Evolutionary conservation across 495 filamentous ascomycete species (phyloP).

Genomic region (Daldinia loculata): DNA sequence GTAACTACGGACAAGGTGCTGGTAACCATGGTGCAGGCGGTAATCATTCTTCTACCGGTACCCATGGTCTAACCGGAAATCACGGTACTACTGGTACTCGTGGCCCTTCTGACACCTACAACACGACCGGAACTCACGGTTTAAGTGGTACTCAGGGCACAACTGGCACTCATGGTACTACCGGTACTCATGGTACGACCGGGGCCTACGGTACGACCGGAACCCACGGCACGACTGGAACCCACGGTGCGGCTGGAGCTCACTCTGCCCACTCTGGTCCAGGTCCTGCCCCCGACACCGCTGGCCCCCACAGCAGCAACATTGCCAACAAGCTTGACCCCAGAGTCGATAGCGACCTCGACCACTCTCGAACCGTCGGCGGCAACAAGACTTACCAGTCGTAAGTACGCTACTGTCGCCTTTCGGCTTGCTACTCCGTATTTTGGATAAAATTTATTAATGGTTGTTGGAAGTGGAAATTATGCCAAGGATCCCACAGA

Average conservation of each 20-base stretch:
- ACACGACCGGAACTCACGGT: constrained; percentile 35
- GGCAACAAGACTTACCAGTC: constrained; percentile 57
- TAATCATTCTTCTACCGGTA: constrained; percentile 10
- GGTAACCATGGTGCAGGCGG: constrained; percentile 37
- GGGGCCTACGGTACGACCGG: constrained; percentile 6
- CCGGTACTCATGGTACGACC: constrained; percentile 3
- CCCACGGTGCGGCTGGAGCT: constrained; percentile 33
- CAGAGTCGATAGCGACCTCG: constrained; percentile 61
- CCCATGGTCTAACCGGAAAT: constrained; percentile 41
- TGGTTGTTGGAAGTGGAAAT: constrained; percentile 10
- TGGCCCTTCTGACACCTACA: no score
- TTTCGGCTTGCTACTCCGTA: neutral
- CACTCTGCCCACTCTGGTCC: constrained; percentile 42
- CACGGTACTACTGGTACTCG: constrained; percentile 15
- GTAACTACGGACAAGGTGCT: neutral
- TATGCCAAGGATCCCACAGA: constrained; percentile 53
- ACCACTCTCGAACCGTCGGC: constrained; percentile 55
- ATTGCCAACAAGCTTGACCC: constrained; percentile 64
- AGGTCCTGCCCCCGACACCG: constrained; percentile 54
- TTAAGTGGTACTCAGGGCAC: constrained; percentile 9
- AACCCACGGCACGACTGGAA: constrained; percentile 6
- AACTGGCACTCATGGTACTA: constrained; percentile 42
- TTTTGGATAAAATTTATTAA: constrained; percentile 20
- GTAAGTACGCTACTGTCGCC: constrained; percentile 49
- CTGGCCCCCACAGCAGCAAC: constrained; percentile 64